Conservation (phyloP, 163 green algal species). For the Scenedesmus sp. region DNA sequence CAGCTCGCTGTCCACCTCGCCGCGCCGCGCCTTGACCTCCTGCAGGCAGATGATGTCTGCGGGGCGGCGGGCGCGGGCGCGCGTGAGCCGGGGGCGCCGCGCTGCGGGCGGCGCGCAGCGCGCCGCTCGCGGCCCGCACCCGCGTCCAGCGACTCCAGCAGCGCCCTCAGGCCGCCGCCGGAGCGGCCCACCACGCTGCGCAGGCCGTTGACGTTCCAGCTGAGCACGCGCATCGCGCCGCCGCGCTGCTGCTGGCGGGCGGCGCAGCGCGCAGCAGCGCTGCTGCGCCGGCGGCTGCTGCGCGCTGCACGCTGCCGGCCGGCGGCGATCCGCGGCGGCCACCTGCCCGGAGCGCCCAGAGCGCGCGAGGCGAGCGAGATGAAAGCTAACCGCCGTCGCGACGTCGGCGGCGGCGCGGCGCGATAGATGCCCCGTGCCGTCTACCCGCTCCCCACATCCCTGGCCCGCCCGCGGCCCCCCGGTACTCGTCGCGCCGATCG, state of each 20-base stretch:
- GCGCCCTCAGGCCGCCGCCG: constrained; percentile 40
- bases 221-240: constrained; percentile 57
- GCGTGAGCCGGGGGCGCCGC: no score
- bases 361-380: no score
- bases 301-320: not conserved
- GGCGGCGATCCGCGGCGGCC: no score
- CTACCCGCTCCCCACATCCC: no score
- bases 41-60: constrained; percentile 81
- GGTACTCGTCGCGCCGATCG: no score
- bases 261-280: no score
- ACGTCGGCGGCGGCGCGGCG: no score
- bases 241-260: constrained; percentile 7
- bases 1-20: constrained; percentile 67
- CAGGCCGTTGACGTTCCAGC: constrained; percentile 77
- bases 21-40: constrained; percentile 76
- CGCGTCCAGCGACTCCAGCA: constrained; percentile 55
- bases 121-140: not conserved
- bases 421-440: no score
- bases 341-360: no score
- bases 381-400: no score
- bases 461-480: no score
- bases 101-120: no score
- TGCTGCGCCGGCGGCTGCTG: not conserved
- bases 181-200: constrained; percentile 36
- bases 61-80: not conserved